Base-by-base conservation (phyloP, 306 rosid genomes). In the Castanea mollissima region DNA sequence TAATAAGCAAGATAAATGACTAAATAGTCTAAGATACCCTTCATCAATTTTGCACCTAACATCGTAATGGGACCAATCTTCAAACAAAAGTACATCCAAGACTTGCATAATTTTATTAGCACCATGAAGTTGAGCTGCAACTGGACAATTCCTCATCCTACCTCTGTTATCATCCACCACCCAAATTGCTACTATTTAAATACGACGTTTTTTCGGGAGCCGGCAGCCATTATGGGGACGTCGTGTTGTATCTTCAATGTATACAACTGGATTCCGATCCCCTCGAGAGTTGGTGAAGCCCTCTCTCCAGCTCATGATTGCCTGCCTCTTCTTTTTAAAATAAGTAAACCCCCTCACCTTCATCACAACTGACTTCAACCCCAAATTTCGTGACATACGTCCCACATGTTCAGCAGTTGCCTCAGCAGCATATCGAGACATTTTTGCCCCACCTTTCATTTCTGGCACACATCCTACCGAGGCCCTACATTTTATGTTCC, bases 351-450 rank as follows among this genome's bases (percentile, higher is more conserved):
- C 97, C 2, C 89, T 93, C 77, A 93, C 97, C 81, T 86, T 90
- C 91, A 93, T 82, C 52, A 91, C 93, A 79, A 89, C 92, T 60
- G 97, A 89, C 78, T 86, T 90, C 81, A 93, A 74, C 57, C 95
- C 98, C 78, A 88, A 68, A 54, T 58, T 81, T 83, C 90, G 85
- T 3, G 89, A 74, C 85, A 84, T 87, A 52, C 98, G 82, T 59
- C 98, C 97, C 21, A 90, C 93, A 58, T 90, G 89, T 83, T 93
- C 93, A 8, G 97, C 87, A 11, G 87, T 88, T 67, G 97, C 93
- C 74, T 93, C 93, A 46, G 92, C 91, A 79, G 95, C 89, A 75
- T 87, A 93, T 73, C 87, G 84, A 9, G 93, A 86, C 69, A 76
- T 77, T 78, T 87, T 93, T 58, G 90, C 86, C 75, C 97, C 93